Percentiles rank a stretch among this genome's conserved stretches.
These are phyloP conservation scores for Candida schatavii DNA, from an alignment of 805 yeast genomes.

Conservation along the genomic window DNA sequence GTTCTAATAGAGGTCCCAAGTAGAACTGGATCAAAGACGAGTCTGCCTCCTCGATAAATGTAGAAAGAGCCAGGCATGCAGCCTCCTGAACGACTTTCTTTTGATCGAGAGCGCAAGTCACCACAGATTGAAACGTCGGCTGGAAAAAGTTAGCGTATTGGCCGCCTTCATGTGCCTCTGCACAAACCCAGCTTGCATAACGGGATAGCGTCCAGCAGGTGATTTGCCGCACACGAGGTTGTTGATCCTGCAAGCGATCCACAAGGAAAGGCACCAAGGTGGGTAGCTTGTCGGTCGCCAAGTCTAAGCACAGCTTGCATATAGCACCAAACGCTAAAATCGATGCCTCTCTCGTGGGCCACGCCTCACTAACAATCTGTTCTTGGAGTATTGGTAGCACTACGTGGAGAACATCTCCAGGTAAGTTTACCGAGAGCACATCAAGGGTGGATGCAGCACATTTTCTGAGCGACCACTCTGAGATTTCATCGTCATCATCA, in stretches of 20 bases:
- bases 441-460: slow-evolving; percentile 95
- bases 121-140: slow-evolving; percentile 75
- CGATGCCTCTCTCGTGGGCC: slow-evolving; percentile 93
- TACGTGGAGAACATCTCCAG: slow-evolving; percentile 61
- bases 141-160: slow-evolving; percentile 63
- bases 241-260: slow-evolving; percentile 68
- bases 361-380: slow-evolving; percentile 62
- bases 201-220: slow-evolving; percentile 95
- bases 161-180: slow-evolving; percentile 61
- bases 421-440: slow-evolving; percentile 64
- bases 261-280: slow-evolving; percentile 81
- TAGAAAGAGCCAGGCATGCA: slow-evolving; percentile 84
- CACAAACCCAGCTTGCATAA: slow-evolving; percentile 77
- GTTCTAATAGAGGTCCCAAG: slow-evolving; percentile 63
- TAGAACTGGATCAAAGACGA: slow-evolving; percentile 58
- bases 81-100: slow-evolving; percentile 95
- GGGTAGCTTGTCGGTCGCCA: slow-evolving; percentile 70
- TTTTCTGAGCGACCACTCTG: slow-evolving; percentile 88
- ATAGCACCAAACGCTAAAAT: slow-evolving; percentile 94
- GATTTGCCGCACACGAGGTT: slow-evolving; percentile 87
- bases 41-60: slow-evolving; percentile 76
- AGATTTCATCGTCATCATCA: slow-evolving; percentile 62
- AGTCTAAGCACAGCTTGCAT: slow-evolving; percentile 80
- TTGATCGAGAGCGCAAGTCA: slow-evolving; percentile 71
- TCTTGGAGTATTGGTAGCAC: slow-evolving; percentile 76